These are phyloP conservation scores for Inga laurina DNA, from an alignment of 306 rosid species.

Conservation along the genomic window DNA sequence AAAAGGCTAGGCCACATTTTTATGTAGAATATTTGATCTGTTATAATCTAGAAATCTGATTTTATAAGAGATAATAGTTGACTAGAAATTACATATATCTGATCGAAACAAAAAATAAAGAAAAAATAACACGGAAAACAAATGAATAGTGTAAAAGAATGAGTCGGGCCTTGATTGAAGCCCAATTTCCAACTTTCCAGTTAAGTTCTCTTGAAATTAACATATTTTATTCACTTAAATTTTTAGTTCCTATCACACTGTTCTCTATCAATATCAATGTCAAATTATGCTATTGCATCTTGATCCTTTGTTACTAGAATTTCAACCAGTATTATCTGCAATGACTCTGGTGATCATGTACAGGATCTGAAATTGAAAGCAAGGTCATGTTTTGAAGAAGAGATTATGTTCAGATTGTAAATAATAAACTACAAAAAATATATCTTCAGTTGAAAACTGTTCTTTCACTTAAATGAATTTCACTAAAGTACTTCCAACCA, in stretches of 20 bases:
- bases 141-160: not conserved
- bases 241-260: constrained; percentile 8
- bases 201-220: constrained; percentile 1
- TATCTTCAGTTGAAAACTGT: constrained; percentile 26
- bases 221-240: not conserved
- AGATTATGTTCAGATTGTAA: constrained; percentile 9
- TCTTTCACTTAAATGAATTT: constrained; percentile 27
- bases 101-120: not conserved
- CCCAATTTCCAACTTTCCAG: not conserved
- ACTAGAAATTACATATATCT: not conserved
- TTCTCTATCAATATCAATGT: constrained; percentile 17
- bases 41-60: not conserved
- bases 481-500: constrained; percentile 47
- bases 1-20: not conserved
- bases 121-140: not conserved
- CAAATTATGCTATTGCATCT: constrained; percentile 1
- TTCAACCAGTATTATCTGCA: constrained; percentile 14
- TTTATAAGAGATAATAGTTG: not conserved
- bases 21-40: not conserved
- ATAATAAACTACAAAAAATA: constrained; percentile 3
- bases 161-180: not conserved
- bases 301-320: constrained; percentile 9
- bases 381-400: constrained; percentile 20
- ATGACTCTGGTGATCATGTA: constrained; percentile 27
- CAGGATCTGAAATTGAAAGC: constrained; percentile 22